Conservation (phyloP, 2,329 filamentous ascomycete genomes). For the Neofusicoccum laricinum region DNA sequence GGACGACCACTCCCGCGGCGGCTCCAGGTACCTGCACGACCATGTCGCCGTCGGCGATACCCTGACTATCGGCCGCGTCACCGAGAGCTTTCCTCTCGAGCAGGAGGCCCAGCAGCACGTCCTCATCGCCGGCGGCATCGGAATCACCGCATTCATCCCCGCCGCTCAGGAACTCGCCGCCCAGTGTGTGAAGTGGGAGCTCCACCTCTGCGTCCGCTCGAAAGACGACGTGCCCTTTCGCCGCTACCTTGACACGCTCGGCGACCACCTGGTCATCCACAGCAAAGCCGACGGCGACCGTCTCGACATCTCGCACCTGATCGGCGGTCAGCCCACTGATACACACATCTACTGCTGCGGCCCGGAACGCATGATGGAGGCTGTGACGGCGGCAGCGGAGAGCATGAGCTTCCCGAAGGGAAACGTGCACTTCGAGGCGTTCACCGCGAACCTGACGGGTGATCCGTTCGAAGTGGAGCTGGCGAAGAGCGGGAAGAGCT, state of each 20-base stretch:
- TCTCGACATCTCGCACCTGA: constrained; percentile 50
- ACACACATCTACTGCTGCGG: constrained; percentile 62
- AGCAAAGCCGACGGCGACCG: constrained; percentile 50
- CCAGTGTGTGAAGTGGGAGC: constrained; percentile 40
- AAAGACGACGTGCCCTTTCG: constrained; percentile 54
- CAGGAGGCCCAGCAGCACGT: constrained; percentile 56
- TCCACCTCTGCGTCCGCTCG: constrained; percentile 60
- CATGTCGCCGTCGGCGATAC: constrained; percentile 46
- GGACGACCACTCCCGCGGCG: constrained; percentile 56
- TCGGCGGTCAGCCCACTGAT: constrained; percentile 50
- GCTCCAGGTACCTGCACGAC: constrained; percentile 58
- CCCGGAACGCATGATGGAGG: constrained; percentile 56
- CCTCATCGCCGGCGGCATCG: constrained; percentile 63
- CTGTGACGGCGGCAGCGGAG: constrained; percentile 42
- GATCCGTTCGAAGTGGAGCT: constrained; percentile 61
- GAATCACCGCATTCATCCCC: constrained; percentile 62
- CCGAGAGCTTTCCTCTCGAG: constrained; percentile 46
- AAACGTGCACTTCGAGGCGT: constrained; percentile 62
- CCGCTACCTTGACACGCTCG: constrained; percentile 45
- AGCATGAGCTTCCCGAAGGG: constrained; percentile 44
- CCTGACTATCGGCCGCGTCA: constrained; percentile 53
- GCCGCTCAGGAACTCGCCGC: constrained; percentile 40
- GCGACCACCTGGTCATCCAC: constrained; percentile 50
- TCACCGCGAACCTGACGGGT: constrained; percentile 52
- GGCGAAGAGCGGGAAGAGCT: constrained; percentile 37